A percentile compares a stretch with the other conserved stretches of the same genome.
phyloP scores from a whole-genome alignment of 805 yeast genomes.

The Starmera dryadoides region DNA sequence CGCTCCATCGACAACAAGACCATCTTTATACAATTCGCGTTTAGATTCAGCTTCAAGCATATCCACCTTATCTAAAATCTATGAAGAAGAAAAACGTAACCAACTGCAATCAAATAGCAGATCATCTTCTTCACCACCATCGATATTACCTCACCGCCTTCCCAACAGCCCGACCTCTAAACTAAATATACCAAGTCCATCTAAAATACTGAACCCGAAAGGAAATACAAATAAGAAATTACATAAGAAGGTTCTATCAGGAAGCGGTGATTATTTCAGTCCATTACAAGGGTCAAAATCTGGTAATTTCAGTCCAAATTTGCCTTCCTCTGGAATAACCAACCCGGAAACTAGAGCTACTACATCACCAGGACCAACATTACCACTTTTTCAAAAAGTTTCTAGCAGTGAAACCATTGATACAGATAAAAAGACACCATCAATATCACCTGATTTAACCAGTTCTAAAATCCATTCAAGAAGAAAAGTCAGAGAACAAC shows the following conservation, averaged over 20 bases:
- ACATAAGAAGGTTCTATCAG: conserved; percentile 17
- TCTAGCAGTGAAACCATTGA: too few relatives aligned
- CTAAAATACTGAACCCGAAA: not conserved
- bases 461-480: conserved; percentile 17
- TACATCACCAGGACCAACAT: conserved; percentile 7
- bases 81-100: conserved; percentile 12
- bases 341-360: not conserved
- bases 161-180: not conserved
- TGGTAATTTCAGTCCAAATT: not conserved
- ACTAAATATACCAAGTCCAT: not conserved
- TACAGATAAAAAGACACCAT: not conserved
- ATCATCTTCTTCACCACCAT: too few relatives aligned
- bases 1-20: not conserved
- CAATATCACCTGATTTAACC: conserved; percentile 4
- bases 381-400: conserved; percentile 13
- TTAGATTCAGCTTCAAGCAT: conserved; percentile 17
- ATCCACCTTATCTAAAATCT: conserved; percentile 17
- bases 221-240: conserved; percentile 10
- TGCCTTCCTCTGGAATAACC: not conserved
- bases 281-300: not conserved
- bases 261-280: conserved; percentile 2
- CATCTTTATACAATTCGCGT: not conserved
- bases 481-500: conserved; percentile 12
- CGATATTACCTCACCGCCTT: not conserved
- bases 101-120: not conserved